Conservation (phyloP, 208 protist species). For the Wallacemonas collosoma region DNA sequence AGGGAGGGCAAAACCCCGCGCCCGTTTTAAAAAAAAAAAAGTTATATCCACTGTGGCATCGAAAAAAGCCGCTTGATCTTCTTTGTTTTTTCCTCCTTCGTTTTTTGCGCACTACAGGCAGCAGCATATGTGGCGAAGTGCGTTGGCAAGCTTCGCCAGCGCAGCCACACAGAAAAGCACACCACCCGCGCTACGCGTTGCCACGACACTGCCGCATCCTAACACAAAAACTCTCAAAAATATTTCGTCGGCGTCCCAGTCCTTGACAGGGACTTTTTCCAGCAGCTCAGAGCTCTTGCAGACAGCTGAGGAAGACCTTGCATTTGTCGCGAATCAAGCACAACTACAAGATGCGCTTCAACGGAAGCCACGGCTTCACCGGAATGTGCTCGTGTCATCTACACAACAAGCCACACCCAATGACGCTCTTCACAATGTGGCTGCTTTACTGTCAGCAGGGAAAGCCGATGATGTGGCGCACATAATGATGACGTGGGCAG, state of each 20-base stretch:
- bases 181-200: background rate
- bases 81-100: too few species aligned
- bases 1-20: too few species aligned
- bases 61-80: too few species aligned
- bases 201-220: background rate
- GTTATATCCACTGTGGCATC: too few species aligned
- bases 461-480: conserved; percentile 5
- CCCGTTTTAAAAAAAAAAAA: too few species aligned
- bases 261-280: background rate
- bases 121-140: conserved; percentile 3
- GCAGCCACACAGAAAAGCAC: background rate
- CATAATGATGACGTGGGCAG: conserved; percentile 7
- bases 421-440: background rate
- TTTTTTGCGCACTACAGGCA: too few species aligned
- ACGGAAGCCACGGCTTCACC: background rate
- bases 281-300: conserved; percentile 7
- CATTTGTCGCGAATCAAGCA: conserved; percentile 10
- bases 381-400: conserved; percentile 5
- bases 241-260: background rate
- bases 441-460: conserved; percentile 4
- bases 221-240: conserved; percentile 1
- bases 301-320: conserved; percentile 9
- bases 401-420: conserved; percentile 10
- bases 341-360: conserved; percentile 4
- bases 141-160: conserved; percentile 1